A percentile compares a stretch with the other conserved stretches of the same genome.
These are phyloP conservation scores for Triangularia setosa DNA, from an alignment of 2,329 filamentous ascomycete genomes.

Conservation along the genomic window DNA sequence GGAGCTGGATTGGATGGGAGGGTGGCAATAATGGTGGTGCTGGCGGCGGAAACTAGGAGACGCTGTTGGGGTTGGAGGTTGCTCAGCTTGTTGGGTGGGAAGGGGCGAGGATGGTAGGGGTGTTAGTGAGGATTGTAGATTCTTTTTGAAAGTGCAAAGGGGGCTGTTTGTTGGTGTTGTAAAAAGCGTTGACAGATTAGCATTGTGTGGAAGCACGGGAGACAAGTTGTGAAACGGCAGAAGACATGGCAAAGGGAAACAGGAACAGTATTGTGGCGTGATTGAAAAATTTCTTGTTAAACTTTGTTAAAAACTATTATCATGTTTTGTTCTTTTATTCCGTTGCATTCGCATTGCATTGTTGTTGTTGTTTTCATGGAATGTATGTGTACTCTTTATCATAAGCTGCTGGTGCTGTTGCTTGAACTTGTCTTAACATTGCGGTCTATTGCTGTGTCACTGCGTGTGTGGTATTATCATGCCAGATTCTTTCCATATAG, in stretches of 20 bases:
- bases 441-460: too few relatives aligned
- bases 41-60: constrained; percentile 57
- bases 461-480: too few relatives aligned
- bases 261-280: neutral
- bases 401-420: too few relatives aligned
- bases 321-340: neutral
- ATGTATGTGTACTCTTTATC: neutral
- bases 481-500: too few relatives aligned
- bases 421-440: too few relatives aligned
- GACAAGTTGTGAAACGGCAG: neutral
- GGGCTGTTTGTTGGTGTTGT: neutral
- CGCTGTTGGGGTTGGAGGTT: constrained; percentile 20
- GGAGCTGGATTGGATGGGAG: constrained; percentile 90
- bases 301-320: neutral
- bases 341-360: neutral
- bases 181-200: neutral
- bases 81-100: constrained; percentile 4
- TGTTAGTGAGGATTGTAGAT: constrained; percentile 21
- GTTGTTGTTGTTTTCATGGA: neutral
- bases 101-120: constrained; percentile 11
- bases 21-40: constrained; percentile 62
- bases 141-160: constrained; percentile 5
- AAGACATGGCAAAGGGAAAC: neutral
- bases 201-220: neutral
- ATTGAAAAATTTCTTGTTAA: neutral